Evolutionary conservation across 805 yeast genomes (phyloP).

Genomic region (Blastobotrys chiropterorum): DNA sequence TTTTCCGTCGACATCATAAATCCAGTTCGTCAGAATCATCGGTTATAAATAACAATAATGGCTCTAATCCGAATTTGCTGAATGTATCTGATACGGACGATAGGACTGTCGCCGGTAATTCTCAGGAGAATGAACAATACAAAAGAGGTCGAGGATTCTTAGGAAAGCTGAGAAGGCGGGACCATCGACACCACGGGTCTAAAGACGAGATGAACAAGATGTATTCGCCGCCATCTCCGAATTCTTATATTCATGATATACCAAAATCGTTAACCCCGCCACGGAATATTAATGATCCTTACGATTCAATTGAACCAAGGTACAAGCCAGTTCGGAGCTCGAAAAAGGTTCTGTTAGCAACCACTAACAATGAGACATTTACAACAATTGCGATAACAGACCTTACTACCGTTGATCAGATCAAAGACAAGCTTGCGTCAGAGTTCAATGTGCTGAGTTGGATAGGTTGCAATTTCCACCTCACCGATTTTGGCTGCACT

Average conservation of each 20-base stretch:
- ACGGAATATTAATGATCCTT: not conserved
- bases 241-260: not conserved
- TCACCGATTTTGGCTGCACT: constrained; percentile 63
- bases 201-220: constrained; percentile 12
- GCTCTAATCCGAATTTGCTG: not conserved
- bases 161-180: constrained; percentile 12
- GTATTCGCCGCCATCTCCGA: constrained; percentile 18
- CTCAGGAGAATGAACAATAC: constrained; percentile 2
- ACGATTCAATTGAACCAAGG: constrained; percentile 20
- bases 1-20: constrained; percentile 59
- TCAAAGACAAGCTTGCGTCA: constrained; percentile 38
- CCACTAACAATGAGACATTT: constrained; percentile 57
- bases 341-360: constrained; percentile 43
- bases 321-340: constrained; percentile 34
- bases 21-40: constrained; percentile 58
- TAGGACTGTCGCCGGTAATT: not conserved
- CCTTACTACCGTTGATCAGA: constrained; percentile 27
- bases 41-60: constrained; percentile 25
- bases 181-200: constrained; percentile 14
- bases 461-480: constrained; percentile 36
- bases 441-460: constrained; percentile 29
- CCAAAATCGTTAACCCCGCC: constrained; percentile 1
- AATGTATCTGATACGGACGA: constrained; percentile 1
- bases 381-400: constrained; percentile 39
- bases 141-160: constrained; percentile 7